Evolutionary conservation across 768 basidiomycete species (phyloP).

Genomic region (Psilocybe tampanensis): DNA sequence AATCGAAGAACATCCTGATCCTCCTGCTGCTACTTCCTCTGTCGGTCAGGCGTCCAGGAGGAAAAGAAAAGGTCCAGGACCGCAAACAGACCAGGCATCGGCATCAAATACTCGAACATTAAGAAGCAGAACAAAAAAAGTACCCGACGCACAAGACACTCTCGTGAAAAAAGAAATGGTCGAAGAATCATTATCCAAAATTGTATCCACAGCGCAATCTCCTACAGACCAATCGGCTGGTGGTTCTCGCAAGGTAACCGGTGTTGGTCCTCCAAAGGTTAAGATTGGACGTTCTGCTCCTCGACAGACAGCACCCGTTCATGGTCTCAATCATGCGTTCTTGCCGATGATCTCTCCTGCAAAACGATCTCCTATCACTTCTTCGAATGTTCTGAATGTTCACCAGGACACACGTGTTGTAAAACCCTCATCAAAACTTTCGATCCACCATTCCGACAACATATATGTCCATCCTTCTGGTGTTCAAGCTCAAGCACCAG

Average conservation of each 20-base stretch:
- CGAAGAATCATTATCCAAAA: not conserved
- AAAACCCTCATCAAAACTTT: constrained; percentile 5
- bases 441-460: constrained; percentile 1
- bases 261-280: not conserved
- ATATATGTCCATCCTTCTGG: constrained; percentile 3
- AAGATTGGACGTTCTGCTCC: not conserved
- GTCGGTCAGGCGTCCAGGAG: not conserved
- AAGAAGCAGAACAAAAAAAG: not conserved
- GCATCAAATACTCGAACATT: not conserved
- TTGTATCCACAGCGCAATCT: not conserved
- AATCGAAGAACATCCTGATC: not conserved
- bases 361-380: constrained; percentile 12
- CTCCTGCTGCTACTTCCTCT: not conserved
- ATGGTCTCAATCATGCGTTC: not conserved
- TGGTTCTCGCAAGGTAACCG: not conserved
- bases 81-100: not conserved
- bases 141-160: not conserved
- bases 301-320: not conserved
- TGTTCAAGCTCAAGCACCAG: not conserved
- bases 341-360: constrained; percentile 13
- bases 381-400: not conserved
- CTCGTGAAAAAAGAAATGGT: constrained; percentile 11
- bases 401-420: not conserved
- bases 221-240: not conserved
- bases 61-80: not conserved